phyloP scores from a whole-genome alignment of 495 filamentous ascomycete species.

The Echria macrotheca region DNA sequence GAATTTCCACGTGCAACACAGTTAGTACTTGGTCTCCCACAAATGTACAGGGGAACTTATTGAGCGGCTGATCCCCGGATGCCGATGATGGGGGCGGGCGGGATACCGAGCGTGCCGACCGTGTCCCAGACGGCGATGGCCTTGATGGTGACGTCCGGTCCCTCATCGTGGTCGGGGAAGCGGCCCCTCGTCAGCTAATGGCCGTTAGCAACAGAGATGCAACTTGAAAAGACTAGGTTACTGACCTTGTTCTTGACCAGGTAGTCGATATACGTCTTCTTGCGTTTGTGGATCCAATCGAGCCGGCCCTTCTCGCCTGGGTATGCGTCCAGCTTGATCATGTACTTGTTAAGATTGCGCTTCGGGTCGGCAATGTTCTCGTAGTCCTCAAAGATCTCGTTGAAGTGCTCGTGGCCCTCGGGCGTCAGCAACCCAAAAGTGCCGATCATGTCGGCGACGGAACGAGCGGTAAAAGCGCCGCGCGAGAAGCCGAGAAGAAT shows the following conservation, averaged over 20 bases:
- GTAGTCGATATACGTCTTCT: not conserved
- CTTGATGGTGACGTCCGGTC: conserved; percentile 32
- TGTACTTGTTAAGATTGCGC: not conserved
- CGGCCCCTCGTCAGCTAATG: too few relatives aligned
- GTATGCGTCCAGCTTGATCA: too few relatives aligned
- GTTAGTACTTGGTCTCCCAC: too few relatives aligned
- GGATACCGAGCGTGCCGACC: conserved; percentile 31
- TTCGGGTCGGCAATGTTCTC: conserved; percentile 20
- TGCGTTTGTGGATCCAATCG: not conserved
- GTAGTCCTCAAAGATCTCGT: conserved; percentile 3
- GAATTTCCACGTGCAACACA: too few relatives aligned
- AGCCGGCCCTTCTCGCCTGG: not conserved
- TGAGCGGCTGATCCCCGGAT: conserved; percentile 26
- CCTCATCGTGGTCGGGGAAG: too few relatives aligned
- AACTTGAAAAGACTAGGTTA: too few relatives aligned
- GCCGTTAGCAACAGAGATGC: too few relatives aligned
- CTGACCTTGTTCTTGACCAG: not conserved
- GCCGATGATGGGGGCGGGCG: conserved; percentile 29
- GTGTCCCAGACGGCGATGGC: conserved; percentile 37
- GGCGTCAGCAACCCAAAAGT: not conserved
- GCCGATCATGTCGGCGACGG: conserved; percentile 1
- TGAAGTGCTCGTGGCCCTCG: conserved; percentile 1
- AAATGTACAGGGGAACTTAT: too few relatives aligned
- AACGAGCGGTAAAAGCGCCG: conserved; percentile 7
- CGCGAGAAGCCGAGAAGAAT: conserved; percentile 26